These are phyloP conservation scores for Leptomonas seymouri DNA, from an alignment of 208 protist species.

Conservation along the genomic window DNA sequence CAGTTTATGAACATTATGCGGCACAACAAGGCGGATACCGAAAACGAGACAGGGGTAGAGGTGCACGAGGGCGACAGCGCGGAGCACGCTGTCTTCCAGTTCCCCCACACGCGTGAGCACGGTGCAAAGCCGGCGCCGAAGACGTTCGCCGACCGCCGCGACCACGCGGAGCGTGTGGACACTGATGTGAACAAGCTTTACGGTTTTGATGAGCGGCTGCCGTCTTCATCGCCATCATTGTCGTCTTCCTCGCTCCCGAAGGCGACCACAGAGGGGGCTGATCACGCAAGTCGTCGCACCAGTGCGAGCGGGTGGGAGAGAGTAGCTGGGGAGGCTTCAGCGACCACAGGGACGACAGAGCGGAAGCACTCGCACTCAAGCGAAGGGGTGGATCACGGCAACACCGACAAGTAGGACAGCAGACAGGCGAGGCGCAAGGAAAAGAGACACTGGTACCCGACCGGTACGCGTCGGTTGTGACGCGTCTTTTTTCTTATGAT, in stretches of 20 bases:
- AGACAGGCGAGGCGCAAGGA: too few relatives aligned
- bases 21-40: slow-evolving; percentile 51
- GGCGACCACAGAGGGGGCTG: neutral
- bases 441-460: too few relatives aligned
- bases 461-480: too few relatives aligned
- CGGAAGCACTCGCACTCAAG: neutral
- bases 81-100: slow-evolving; percentile 62
- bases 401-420: too few relatives aligned
- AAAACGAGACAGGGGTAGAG: slow-evolving; percentile 48
- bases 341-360: too few relatives aligned
- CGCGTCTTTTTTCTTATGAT: too few relatives aligned
- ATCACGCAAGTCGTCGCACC: slow-evolving; percentile 7
- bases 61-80: slow-evolving; percentile 64
- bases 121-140: slow-evolving; percentile 42
- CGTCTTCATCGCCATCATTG: neutral
- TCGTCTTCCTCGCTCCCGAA: slow-evolving; percentile 20
- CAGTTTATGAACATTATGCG: slow-evolving; percentile 71
- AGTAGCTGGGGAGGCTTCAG: neutral
- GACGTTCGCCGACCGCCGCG: slow-evolving; percentile 33
- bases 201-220: slow-evolving; percentile 11
- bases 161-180: slow-evolving; percentile 42
- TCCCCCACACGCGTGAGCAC: slow-evolving; percentile 72
- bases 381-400: neutral
- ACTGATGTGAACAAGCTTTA: slow-evolving; percentile 43
- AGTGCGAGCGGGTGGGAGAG: slow-evolving; percentile 17